These are phyloP conservation scores for Hypoxylon lenormandii DNA, from an alignment of 495 filamentous ascomycete genomes.

Conservation along the genomic window DNA sequence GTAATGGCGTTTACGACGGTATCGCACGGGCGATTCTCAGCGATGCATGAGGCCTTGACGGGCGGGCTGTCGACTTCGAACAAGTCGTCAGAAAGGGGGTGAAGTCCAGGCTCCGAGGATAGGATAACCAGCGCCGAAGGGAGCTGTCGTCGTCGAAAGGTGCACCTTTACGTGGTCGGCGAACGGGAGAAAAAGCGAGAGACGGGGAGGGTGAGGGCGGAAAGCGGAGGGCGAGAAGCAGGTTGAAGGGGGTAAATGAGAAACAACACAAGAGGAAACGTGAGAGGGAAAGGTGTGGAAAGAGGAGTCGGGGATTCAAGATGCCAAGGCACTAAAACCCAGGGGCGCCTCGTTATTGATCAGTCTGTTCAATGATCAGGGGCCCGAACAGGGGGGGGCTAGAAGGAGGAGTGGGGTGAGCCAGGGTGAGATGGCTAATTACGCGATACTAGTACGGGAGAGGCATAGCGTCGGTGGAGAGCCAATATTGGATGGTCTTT, in stretches of 20 bases:
- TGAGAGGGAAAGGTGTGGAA: constrained; percentile 43
- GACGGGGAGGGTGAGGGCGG: constrained; percentile 41
- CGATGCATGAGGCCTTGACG: constrained; percentile 45
- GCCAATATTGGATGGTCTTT: constrained; percentile 31
- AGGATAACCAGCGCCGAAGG: constrained; percentile 36
- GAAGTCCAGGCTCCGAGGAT: constrained; percentile 34
- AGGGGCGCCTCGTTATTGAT: constrained; percentile 47
- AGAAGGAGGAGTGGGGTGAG: constrained; percentile 20
- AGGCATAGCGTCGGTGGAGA: constrained; percentile 26
- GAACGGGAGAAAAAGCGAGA: constrained; percentile 46
- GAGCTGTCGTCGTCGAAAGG: constrained; percentile 45
- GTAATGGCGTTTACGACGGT: constrained; percentile 39
- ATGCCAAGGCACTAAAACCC: constrained; percentile 46
- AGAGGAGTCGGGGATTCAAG: constrained; percentile 38
- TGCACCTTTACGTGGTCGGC: constrained; percentile 47
- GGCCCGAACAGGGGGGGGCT: constrained; percentile 16
- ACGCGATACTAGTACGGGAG: constrained; percentile 30
- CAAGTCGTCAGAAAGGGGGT: constrained; percentile 33
- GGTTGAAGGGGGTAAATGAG: constrained; percentile 49
- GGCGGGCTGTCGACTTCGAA: constrained; percentile 31
- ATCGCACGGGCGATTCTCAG: constrained; percentile 47
- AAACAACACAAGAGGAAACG: constrained; percentile 46
- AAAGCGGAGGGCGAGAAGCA: constrained; percentile 24
- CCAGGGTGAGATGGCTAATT: constrained; percentile 44
- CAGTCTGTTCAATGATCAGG: constrained; percentile 43